phyloP scores from a whole-genome alignment of 805 yeast genomes.

The Pichia manshurica region DNA sequence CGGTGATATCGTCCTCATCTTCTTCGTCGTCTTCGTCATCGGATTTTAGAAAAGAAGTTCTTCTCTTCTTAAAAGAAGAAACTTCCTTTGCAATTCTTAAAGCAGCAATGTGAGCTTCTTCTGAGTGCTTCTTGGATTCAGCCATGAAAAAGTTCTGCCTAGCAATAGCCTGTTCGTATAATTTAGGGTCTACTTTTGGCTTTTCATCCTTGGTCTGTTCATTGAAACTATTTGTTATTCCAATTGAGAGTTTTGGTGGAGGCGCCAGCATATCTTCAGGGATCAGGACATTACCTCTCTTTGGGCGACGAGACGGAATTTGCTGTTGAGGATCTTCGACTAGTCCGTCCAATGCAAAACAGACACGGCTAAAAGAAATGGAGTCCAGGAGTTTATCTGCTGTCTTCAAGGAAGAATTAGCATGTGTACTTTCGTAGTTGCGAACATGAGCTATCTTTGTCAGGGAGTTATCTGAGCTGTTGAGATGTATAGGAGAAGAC shows the following conservation, averaged over 20 bases:
- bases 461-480: background rate
- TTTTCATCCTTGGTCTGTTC: slow-evolving; percentile 25
- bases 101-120: slow-evolving; percentile 71
- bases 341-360: slow-evolving; percentile 45
- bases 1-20: slow-evolving; percentile 17
- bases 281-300: slow-evolving; percentile 47
- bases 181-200: slow-evolving; percentile 37
- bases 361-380: slow-evolving; percentile 39
- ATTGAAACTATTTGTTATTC: slow-evolving; percentile 50
- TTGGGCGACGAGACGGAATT: slow-evolving; percentile 52
- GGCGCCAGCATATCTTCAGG: slow-evolving; percentile 65
- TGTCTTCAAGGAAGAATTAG: background rate
- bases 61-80: slow-evolving; percentile 34
- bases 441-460: background rate
- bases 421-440: background rate
- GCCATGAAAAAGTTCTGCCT: slow-evolving; percentile 46
- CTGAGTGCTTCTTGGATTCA: slow-evolving; percentile 67
- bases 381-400: slow-evolving; percentile 20
- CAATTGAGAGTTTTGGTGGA: slow-evolving; percentile 60
- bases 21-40: slow-evolving; percentile 26
- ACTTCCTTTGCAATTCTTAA: slow-evolving; percentile 66
- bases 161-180: slow-evolving; percentile 52
- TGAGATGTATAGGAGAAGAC: background rate
- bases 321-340: slow-evolving; percentile 55
- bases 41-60: slow-evolving; percentile 16